Percentiles rank a stretch among this genome's conserved stretches.
These are phyloP conservation scores for Phoma sp. DNA, from an alignment of 2,329 filamentous ascomycete species.

Conservation along the genomic window DNA sequence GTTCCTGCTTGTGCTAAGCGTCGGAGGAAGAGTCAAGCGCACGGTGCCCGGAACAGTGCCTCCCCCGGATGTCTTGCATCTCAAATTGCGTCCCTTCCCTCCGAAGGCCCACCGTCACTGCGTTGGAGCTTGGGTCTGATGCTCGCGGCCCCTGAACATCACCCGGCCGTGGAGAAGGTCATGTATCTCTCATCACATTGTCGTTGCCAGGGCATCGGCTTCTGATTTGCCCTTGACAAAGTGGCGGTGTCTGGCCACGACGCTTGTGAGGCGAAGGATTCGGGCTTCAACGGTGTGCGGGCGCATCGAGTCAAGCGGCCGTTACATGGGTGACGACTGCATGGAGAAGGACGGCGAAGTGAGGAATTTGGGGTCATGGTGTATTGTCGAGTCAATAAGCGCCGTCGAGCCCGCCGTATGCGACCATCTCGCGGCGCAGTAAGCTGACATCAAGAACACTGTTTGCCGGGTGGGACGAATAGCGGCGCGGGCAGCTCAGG, in stretches of 20 bases:
- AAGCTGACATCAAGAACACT: constrained; percentile 19
- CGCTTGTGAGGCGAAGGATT: constrained; percentile 20
- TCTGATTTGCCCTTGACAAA: constrained; percentile 2
- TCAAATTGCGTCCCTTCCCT: constrained; percentile 18
- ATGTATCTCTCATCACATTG: constrained; percentile 5
- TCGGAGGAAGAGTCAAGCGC: constrained; percentile 2
- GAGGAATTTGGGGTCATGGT: background rate
- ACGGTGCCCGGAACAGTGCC: constrained; percentile 4
- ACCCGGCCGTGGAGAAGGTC: background rate
- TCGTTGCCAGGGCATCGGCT: background rate
- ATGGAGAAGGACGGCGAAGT: constrained; percentile 7
- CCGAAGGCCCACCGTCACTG: constrained; percentile 5
- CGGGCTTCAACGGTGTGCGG: constrained; percentile 28
- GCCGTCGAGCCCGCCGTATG: constrained; percentile 30
- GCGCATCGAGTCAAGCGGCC: constrained; percentile 24
- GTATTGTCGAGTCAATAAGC: constrained; percentile 14
- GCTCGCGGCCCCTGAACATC: constrained; percentile 13
- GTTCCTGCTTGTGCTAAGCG: constrained; percentile 14
- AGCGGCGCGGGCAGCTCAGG: constrained; percentile 21
- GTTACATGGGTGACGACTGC: constrained; percentile 4
- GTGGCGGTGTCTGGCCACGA: constrained; percentile 13
- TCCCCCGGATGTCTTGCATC: constrained; percentile 29
- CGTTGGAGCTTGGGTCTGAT: constrained; percentile 3
- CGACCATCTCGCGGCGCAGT: constrained; percentile 26
- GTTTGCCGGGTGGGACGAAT: constrained; percentile 18